Conservation (phyloP, 768 basidiomycete genomes). For the Wakefieldia striispora region DNA sequence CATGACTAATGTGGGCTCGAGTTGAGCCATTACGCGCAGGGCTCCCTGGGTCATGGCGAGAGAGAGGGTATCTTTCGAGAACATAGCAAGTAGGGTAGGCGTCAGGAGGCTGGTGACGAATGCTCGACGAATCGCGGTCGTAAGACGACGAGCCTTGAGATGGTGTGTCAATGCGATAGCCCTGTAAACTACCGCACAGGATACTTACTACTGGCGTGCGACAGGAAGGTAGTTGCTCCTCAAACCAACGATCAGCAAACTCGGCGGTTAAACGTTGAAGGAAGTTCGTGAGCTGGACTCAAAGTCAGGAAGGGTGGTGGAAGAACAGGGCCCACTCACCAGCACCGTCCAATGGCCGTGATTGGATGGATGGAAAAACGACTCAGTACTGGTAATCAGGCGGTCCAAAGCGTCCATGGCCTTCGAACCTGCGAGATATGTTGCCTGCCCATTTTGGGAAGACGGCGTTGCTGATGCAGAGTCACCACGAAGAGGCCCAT, state of each 20-base stretch:
- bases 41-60: conserved; percentile 79
- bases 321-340: conserved; percentile 10
- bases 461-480: conserved; percentile 60
- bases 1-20: conserved; percentile 85
- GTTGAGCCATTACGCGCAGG: conserved; percentile 70
- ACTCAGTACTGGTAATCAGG: conserved; percentile 88
- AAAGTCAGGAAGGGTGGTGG: conserved; percentile 8
- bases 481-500: conserved; percentile 57
- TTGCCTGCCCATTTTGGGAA: conserved; percentile 48
- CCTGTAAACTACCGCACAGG: not conserved
- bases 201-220: conserved; percentile 66
- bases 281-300: conserved; percentile 69
- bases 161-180: not conserved
- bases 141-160: conserved; percentile 68
- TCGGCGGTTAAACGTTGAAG: conserved; percentile 72
- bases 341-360: conserved; percentile 74
- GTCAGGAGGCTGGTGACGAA: conserved; percentile 83
- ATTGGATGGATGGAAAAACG: conserved; percentile 95
- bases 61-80: conserved; percentile 79
- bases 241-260: conserved; percentile 75
- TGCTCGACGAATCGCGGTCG: conserved; percentile 71
- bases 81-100: conserved; percentile 88
- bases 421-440: conserved; percentile 78
- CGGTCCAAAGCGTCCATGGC: conserved; percentile 86
- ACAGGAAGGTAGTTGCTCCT: conserved; percentile 76